Evolutionary conservation across 75 land plant genomes (phyloP).

Genomic region (Pinus tabuliformis): DNA sequence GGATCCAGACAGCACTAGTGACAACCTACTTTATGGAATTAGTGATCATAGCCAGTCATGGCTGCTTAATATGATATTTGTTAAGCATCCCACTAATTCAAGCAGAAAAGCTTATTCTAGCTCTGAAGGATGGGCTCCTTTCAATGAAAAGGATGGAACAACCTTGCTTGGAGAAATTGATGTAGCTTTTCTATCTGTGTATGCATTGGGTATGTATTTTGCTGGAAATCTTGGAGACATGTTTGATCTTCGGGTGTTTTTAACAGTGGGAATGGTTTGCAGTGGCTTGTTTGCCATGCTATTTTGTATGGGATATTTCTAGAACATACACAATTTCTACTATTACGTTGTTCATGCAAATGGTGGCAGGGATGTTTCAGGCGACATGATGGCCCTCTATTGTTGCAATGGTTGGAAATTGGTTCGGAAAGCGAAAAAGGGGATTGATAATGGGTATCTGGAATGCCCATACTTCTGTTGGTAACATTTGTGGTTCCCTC

Average conservation of each 20-base stretch:
- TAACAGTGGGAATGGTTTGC: slow-evolving; percentile 81
- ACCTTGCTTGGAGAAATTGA: slow-evolving; percentile 71
- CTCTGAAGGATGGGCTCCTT: slow-evolving; percentile 71
- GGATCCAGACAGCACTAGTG: slow-evolving; percentile 21
- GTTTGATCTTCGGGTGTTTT: slow-evolving; percentile 52
- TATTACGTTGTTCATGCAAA: slow-evolving; percentile 62
- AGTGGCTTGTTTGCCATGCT: slow-evolving; percentile 62
- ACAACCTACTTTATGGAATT: neutral
- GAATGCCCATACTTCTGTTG: slow-evolving; percentile 91
- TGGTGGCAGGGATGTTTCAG: slow-evolving; percentile 79
- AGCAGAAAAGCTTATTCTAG: slow-evolving; percentile 2
- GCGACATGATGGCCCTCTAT: slow-evolving; percentile 91
- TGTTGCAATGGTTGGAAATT: slow-evolving; percentile 80
- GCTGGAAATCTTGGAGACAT: slow-evolving; percentile 81
- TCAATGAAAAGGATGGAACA: slow-evolving; percentile 54
- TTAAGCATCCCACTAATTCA: neutral
- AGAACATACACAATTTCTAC: slow-evolving; percentile 56
- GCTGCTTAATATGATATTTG: slow-evolving; percentile 1
- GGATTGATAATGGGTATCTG: slow-evolving; percentile 90
- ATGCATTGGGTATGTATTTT: slow-evolving; percentile 68
- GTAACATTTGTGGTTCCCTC: slow-evolving; percentile 76
- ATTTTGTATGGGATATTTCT: slow-evolving; percentile 75
- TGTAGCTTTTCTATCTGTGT: slow-evolving; percentile 59
- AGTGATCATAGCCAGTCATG: neutral
- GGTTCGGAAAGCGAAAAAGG: slow-evolving; percentile 82